Evolutionary conservation across 352 stramenopile genomes (phyloP).

Genomic region (Bremia lactucae): DNA sequence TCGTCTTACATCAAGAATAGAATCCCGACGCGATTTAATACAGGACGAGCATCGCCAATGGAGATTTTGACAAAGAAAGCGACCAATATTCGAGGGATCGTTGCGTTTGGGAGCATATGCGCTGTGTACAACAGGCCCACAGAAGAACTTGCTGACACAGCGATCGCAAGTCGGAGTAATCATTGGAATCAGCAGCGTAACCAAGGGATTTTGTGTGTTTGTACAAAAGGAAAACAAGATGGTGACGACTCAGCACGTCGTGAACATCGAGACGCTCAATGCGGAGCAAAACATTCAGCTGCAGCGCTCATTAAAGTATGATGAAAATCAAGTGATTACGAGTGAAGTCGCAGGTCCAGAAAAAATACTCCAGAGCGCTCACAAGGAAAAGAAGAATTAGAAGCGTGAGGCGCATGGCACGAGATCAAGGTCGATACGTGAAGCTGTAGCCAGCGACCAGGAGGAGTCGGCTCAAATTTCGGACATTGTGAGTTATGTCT

Average conservation of each 20-base stretch:
- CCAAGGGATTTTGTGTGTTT: not conserved
- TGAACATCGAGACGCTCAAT: not conserved
- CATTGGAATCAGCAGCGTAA: not conserved
- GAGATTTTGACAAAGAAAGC: not conserved
- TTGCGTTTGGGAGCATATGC: not conserved
- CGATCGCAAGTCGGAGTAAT: not conserved
- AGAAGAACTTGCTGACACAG: not conserved
- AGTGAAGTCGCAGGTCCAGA: too few relatives aligned
- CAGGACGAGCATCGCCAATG: not conserved
- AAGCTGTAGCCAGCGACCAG: too few relatives aligned
- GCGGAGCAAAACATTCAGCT: too few relatives aligned
- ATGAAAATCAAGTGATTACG: too few relatives aligned
- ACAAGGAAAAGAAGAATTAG: too few relatives aligned
- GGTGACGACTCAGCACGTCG: not conserved
- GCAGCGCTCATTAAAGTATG: too few relatives aligned
- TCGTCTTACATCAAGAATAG: not conserved
- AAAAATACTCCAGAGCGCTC: not conserved
- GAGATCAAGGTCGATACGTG: too few relatives aligned
- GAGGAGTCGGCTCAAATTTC: not conserved
- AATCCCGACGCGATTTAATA: not conserved
- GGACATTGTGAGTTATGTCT: not conserved
- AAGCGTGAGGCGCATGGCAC: too few relatives aligned
- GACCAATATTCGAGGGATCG: not conserved
- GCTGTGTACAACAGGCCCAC: not conserved
- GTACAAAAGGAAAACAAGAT: not conserved